Conservation (phyloP, 2,329 filamentous ascomycete species). For the Paraphaeosphaeria minitans region DNA sequence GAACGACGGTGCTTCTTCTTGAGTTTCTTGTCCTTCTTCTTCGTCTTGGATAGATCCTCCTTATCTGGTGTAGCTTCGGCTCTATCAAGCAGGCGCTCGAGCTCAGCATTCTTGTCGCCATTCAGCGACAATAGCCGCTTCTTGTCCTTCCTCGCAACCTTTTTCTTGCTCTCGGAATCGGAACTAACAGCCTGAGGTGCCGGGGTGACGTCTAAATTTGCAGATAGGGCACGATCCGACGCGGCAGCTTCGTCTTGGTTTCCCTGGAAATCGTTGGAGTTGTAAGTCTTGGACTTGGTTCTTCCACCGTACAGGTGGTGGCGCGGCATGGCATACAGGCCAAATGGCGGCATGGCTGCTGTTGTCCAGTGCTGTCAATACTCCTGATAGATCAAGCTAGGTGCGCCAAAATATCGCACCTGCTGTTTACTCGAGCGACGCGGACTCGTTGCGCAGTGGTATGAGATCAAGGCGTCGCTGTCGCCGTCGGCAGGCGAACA, state of each 20-base stretch:
- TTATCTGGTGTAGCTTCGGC: not conserved
- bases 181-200: not conserved
- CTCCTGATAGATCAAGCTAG: not conserved
- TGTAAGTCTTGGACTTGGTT: conserved; percentile 21
- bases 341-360: conserved; percentile 11
- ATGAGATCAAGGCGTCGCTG: not conserved
- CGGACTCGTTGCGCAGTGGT: not conserved
- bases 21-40: not conserved
- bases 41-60: not conserved
- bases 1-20: conserved; percentile 27
- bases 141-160: not conserved
- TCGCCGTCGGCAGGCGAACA: not conserved
- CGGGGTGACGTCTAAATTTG: not conserved
- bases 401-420: not conserved
- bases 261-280: conserved; percentile 27
- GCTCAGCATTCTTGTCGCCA: conserved; percentile 1
- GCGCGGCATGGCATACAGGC: conserved; percentile 31
- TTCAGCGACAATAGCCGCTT: conserved; percentile 2
- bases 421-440: not conserved
- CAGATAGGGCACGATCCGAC: not conserved
- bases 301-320: conserved; percentile 25
- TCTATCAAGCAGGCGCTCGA: not conserved
- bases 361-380: not conserved
- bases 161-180: conserved; percentile 15
- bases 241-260: conserved; percentile 6